These are phyloP conservation scores for Colletotrichum sp. DNA, from an alignment of 2,329 filamentous ascomycete species.

Conservation along the genomic window DNA sequence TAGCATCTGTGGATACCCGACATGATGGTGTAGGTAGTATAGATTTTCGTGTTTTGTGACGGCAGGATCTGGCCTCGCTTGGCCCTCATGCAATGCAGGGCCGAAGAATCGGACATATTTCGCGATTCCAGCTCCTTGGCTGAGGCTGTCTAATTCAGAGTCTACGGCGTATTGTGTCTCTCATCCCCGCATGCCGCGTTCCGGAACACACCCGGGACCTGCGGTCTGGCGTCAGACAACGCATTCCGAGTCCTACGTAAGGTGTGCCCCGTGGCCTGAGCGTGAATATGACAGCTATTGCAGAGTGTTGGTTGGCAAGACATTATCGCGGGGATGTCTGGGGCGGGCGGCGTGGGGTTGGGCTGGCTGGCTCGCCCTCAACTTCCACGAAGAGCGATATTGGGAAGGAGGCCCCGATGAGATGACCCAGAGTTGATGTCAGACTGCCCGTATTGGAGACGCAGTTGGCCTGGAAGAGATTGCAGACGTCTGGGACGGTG, in stretches of 20 bases:
- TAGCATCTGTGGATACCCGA: constrained; percentile 17
- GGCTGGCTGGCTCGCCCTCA: neutral
- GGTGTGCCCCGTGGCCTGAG: neutral
- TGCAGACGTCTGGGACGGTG: neutral
- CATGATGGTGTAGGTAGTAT: neutral
- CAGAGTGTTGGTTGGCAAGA: neutral
- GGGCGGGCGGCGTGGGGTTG: neutral
- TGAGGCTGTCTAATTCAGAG: neutral
- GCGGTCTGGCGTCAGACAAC: neutral
- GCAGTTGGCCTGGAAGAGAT: neutral
- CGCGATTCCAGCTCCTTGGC: neutral
- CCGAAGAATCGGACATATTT: constrained; percentile 12
- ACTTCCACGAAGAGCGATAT: neutral
- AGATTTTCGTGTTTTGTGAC: neutral
- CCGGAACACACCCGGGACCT: neutral
- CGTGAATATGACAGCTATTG: neutral
- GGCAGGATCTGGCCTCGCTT: neutral
- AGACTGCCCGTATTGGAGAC: neutral
- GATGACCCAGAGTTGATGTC: constrained; percentile 5
- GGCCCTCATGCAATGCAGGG: neutral
- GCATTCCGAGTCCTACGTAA: neutral
- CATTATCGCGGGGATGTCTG: neutral
- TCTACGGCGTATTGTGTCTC: neutral
- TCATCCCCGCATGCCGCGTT: neutral
- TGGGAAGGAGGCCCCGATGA: neutral